phyloP scores from a whole-genome alignment of 108 stramenopile species.

The Nitzschia sp. region DNA sequence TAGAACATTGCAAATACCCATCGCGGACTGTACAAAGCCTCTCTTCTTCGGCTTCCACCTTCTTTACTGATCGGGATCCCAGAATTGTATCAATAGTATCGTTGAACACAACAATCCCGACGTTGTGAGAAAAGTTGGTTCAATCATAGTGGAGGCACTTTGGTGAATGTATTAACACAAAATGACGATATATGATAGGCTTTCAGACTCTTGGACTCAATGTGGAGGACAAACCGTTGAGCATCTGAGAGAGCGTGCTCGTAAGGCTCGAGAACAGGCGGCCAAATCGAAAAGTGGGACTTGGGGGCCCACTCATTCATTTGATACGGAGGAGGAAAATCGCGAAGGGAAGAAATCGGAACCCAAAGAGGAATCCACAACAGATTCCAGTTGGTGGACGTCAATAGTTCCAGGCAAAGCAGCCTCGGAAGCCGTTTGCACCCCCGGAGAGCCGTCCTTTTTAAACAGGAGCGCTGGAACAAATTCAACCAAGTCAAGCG shows the following conservation, averaged over 20 bases:
- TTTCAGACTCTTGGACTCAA: slow-evolving; percentile 5
- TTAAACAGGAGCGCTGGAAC: slow-evolving; percentile 16
- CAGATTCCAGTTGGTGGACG: slow-evolving; percentile 1
- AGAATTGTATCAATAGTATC: neutral
- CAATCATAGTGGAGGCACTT: neutral
- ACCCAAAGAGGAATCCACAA: neutral
- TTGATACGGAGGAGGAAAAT: slow-evolving; percentile 31
- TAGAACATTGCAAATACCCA: neutral
- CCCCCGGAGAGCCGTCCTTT: slow-evolving; percentile 1
- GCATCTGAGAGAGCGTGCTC: slow-evolving; percentile 11
- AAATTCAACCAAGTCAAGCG: slow-evolving; percentile 26
- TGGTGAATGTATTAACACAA: neutral
- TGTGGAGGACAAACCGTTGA: neutral
- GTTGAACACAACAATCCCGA: neutral
- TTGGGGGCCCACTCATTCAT: slow-evolving; percentile 40
- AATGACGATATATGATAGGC: slow-evolving; percentile 6
- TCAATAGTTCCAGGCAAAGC: neutral
- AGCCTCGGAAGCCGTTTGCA: too few relatives aligned
- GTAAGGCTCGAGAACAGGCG: slow-evolving; percentile 19
- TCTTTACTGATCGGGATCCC: neutral
- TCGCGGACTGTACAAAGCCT: neutral
- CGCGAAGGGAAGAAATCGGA: too few relatives aligned
- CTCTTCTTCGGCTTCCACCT: neutral
- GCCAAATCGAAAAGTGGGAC: slow-evolving; percentile 17
- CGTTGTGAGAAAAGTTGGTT: neutral